Evolutionary conservation across 2,329 filamentous ascomycete species (phyloP), one percentile per base, ranked within the genome.

Genomic region (Rutstroemia sydowiana): DNA sequence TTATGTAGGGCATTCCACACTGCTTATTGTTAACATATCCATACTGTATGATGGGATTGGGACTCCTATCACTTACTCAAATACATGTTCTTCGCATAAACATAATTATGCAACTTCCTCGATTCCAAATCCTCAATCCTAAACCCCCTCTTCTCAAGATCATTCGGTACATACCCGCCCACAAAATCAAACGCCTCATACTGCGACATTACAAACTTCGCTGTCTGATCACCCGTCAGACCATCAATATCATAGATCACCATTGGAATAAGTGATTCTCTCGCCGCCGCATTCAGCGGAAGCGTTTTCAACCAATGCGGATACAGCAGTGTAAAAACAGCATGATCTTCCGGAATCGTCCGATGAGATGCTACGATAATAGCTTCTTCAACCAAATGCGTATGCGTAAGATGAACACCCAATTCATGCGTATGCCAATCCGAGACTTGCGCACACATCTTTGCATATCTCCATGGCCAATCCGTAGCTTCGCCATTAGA

Each of bases 381-480:
- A 9, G 68, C 67, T 61, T 76, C 74, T 61, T 77, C 74, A 28
- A 77, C 63, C 8, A 75, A 61, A 58, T 76, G 74, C 0, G 71
- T 69, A 11, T 72, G 61, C 3, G 66, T 69, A 5, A 77, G 67
- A 53, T 78, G 75, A 2, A 75, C 68, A 3, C 63, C 64, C 14
- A 75, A 55, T 59, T 77, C 73, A 53, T 78, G 75, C 4, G 70
- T 66, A 47, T 69, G 61, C 74, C 74, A 78, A 61, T 77, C 75
- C 1, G 71, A 67, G 1, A 69, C 66, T 52, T 76, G 74, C 1
- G 69, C 70, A 43, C 71, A 75, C 0, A 70, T 75, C 61, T 77
- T 78, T 18, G 75, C 75, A 58, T 76, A 77, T 41, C 75, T 64
- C 75, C 75, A 77, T 0, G 73, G 67, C 73, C 73, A 77, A 63